A percentile compares a stretch with the other conserved stretches of the same genome.
Conservation (phyloP, 306 rosid genomes). For the Vachellia collinsii region DNA sequence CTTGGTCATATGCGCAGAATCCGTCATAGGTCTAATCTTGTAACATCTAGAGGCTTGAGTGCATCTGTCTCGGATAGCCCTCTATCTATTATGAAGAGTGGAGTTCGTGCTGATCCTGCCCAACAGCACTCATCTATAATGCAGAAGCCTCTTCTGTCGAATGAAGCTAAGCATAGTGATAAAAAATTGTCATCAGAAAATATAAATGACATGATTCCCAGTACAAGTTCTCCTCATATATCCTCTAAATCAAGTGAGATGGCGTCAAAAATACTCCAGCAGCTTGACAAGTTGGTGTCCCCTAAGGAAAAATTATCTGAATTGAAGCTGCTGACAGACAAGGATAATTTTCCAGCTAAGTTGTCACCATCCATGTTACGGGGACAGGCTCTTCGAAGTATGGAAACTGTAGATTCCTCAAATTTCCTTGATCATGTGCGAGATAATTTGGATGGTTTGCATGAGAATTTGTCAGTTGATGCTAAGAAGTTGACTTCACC, state of each 20-base stretch:
- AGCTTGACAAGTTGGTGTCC: constrained; percentile 76
- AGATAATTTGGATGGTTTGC: constrained; percentile 39
- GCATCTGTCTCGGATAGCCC: constrained; percentile 55
- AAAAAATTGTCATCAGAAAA: constrained; percentile 51
- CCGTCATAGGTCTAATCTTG: constrained; percentile 77
- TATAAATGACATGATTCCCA: constrained; percentile 45
- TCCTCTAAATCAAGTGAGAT: constrained; percentile 76
- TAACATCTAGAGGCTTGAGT: constrained; percentile 63
- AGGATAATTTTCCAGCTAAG: constrained; percentile 63
- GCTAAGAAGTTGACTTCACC: constrained; percentile 46
- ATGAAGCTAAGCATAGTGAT: constrained; percentile 43
- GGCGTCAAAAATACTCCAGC: constrained; percentile 82
- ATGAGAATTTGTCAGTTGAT: constrained; percentile 36
- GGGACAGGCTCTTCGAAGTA: constrained; percentile 86
- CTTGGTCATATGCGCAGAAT: constrained; percentile 79
- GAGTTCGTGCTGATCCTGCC: constrained; percentile 45
- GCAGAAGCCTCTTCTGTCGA: constrained; percentile 44
- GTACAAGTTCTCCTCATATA: constrained; percentile 45
- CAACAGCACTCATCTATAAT: constrained; percentile 51
- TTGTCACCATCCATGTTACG: constrained; percentile 79
- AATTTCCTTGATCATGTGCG: constrained; percentile 49
- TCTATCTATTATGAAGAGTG: constrained; percentile 43
- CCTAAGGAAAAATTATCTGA: constrained; percentile 70
- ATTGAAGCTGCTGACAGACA: constrained; percentile 44
- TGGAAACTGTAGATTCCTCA: constrained; percentile 76